These are phyloP conservation scores for Ceratobasidium sp. DNA, from an alignment of 1,284 basidiomycete genomes.

Conservation along the genomic window DNA sequence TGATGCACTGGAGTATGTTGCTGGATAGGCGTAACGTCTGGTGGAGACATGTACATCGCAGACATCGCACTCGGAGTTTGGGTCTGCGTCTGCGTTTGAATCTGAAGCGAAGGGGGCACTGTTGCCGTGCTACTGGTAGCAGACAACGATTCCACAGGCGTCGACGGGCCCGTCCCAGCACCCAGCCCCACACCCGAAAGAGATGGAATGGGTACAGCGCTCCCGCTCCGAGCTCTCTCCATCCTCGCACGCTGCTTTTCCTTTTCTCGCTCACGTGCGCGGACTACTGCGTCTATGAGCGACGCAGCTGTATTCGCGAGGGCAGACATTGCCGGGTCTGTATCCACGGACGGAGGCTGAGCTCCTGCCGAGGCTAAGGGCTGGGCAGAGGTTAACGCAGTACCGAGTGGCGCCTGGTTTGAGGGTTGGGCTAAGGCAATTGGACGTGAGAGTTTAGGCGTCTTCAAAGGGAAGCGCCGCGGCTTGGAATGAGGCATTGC, in stretches of 20 bases:
- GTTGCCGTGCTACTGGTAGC: neutral
- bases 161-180: constrained; percentile 9
- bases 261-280: constrained; percentile 34
- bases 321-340: neutral
- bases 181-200: neutral
- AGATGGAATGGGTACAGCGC: constrained; percentile 15
- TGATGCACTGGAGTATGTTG: too few relatives aligned
- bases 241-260: constrained; percentile 40
- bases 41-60: constrained; percentile 18
- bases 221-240: constrained; percentile 35
- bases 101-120: neutral
- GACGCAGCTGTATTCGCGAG: constrained; percentile 35
- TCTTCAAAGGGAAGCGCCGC: constrained; percentile 20
- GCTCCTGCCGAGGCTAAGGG: neutral
- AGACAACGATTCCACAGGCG: neutral
- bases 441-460: constrained; percentile 2
- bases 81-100: constrained; percentile 24
- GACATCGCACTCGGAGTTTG: neutral
- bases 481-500: constrained; percentile 3
- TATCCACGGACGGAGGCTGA: neutral
- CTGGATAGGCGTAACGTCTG: constrained; percentile 15
- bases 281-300: constrained; percentile 32
- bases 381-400: neutral
- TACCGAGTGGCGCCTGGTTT: too few relatives aligned
- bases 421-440: constrained; percentile 20